These are phyloP conservation scores for Cicer arietinum DNA, from an alignment of 306 rosid species.

Conservation along the genomic window DNA sequence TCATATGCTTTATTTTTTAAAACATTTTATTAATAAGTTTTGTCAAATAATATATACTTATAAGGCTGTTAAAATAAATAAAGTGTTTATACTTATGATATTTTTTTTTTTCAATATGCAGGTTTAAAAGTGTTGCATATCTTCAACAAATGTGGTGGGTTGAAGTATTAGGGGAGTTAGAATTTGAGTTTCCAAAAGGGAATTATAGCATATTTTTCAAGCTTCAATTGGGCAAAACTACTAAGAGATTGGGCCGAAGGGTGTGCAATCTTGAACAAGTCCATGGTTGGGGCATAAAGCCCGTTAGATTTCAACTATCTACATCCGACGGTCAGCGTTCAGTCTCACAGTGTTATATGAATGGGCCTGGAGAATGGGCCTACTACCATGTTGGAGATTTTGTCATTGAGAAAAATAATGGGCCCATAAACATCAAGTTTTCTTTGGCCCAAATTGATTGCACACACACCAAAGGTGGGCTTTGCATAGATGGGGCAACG, in stretches of 20 bases:
- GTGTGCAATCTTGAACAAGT: slow-evolving; percentile 63
- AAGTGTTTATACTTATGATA: neutral
- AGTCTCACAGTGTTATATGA: slow-evolving; percentile 53
- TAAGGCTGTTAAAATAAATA: neutral
- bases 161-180: slow-evolving; percentile 74
- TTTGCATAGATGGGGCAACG: slow-evolving; percentile 70
- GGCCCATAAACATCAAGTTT: slow-evolving; percentile 56
- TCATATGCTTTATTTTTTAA: neutral
- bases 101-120: slow-evolving; percentile 22
- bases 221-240: slow-evolving; percentile 73
- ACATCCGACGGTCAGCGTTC: slow-evolving; percentile 71
- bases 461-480: slow-evolving; percentile 92
- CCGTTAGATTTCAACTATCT: slow-evolving; percentile 70
- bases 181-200: slow-evolving; percentile 76
- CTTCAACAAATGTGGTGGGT: slow-evolving; percentile 96
- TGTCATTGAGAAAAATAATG: slow-evolving; percentile 40
- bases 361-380: slow-evolving; percentile 62
- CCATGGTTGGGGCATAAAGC: slow-evolving; percentile 88
- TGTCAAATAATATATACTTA: neutral
- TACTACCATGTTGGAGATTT: slow-evolving; percentile 75
- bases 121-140: slow-evolving; percentile 76
- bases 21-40: neutral
- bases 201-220: slow-evolving; percentile 65
- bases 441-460: slow-evolving; percentile 92
- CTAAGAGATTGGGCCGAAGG: slow-evolving; percentile 61